Evolutionary conservation across 2,329 filamentous ascomycete genomes (phyloP).

Genomic region (Trichoderma guizhouense): DNA sequence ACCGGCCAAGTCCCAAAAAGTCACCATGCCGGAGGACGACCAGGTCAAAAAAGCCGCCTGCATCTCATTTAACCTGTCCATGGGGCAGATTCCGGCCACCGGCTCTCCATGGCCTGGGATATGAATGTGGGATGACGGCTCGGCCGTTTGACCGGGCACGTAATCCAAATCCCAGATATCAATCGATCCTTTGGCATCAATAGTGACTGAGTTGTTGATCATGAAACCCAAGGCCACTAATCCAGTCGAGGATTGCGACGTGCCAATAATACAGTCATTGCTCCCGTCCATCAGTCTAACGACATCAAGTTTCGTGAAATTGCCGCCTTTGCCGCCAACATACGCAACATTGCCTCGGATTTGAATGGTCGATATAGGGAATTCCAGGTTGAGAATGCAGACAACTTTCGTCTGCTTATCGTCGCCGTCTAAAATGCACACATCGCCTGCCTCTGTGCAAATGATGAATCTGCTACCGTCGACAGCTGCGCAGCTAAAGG

Average conservation of each 20-base stretch:
- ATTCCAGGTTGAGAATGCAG: constrained; percentile 63
- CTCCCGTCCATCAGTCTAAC: constrained; percentile 45
- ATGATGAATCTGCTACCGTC: constrained; percentile 73
- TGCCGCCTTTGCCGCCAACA: constrained; percentile 65
- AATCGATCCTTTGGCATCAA: constrained; percentile 74
- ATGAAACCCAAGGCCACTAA: constrained; percentile 69
- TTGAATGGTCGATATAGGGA: constrained; percentile 65
- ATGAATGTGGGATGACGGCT: constrained; percentile 46
- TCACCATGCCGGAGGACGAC: constrained; percentile 75
- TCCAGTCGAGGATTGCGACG: constrained; percentile 39
- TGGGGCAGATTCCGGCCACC: constrained; percentile 68
- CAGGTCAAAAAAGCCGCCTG: constrained; percentile 82
- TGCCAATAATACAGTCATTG: constrained; percentile 38
- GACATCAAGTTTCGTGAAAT: constrained; percentile 53
- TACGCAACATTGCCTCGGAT: constrained; percentile 58
- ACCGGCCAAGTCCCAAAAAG: constrained; percentile 79
- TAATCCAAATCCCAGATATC: constrained; percentile 58
- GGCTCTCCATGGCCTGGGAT: constrained; percentile 62
- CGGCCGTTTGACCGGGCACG: constrained; percentile 38
- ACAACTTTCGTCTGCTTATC: constrained; percentile 68
- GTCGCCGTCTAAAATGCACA: constrained; percentile 83
- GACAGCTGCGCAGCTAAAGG: constrained; percentile 76
- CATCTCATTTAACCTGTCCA: constrained; percentile 57
- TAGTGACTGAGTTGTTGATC: constrained; percentile 63
- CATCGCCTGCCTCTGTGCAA: constrained; percentile 80